Evolutionary conservation across 2,329 filamentous ascomycete genomes (phyloP).

Genomic region (Parascedosporium putredinis): DNA sequence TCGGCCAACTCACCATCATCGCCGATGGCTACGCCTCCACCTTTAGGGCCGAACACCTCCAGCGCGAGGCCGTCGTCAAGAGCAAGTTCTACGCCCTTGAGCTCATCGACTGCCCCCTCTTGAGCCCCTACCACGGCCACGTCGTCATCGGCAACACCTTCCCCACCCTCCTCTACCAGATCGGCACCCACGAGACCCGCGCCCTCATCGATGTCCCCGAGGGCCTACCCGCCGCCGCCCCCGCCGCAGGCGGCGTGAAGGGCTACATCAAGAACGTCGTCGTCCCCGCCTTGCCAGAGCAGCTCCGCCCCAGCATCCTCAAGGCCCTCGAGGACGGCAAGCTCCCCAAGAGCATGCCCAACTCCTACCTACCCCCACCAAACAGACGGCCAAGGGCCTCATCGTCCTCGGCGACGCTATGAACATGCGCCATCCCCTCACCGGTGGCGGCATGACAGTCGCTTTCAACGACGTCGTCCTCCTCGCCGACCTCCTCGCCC

Average conservation of each 20-base stretch:
- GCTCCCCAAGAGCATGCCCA: constrained; percentile 80
- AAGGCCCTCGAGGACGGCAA: constrained; percentile 68
- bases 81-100: constrained; percentile 93
- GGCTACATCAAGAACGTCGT: constrained; percentile 72
- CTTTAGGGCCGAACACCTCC: constrained; percentile 73
- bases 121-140: constrained; percentile 67
- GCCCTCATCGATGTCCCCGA: constrained; percentile 81
- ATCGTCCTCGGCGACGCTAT: constrained; percentile 85
- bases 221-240: constrained; percentile 60
- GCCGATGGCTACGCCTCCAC: constrained; percentile 89
- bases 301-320: constrained; percentile 62
- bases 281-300: constrained; percentile 63
- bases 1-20: constrained; percentile 77
- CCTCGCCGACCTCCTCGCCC: constrained; percentile 63
- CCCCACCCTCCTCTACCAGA: constrained; percentile 90
- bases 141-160: constrained; percentile 69
- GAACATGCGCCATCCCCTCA: constrained; percentile 99
- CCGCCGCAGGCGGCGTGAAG: constrained; percentile 71
- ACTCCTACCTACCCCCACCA: constrained; percentile 79
- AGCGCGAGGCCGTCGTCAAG: constrained; percentile 55
- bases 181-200: constrained; percentile 87
- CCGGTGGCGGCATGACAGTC: constrained; percentile 95
- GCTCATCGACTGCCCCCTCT: constrained; percentile 75
- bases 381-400: constrained; percentile 49
- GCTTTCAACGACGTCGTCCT: constrained; percentile 86